These are phyloP conservation scores for Knufia petricola DNA, from an alignment of 2,329 filamentous ascomycete genomes.

Conservation along the genomic window DNA sequence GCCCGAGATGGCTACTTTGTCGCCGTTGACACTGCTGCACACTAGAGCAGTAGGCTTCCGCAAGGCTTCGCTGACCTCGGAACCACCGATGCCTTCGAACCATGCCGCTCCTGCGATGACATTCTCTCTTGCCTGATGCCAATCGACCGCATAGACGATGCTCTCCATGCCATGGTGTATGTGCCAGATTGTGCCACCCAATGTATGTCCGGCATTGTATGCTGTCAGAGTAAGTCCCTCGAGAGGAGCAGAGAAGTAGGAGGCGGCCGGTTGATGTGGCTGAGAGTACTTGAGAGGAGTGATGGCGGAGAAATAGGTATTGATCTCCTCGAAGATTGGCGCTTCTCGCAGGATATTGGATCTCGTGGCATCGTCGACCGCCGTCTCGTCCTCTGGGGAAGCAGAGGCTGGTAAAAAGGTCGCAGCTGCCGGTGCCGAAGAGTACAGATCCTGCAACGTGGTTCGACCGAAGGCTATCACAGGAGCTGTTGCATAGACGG, in stretches of 20 bases:
- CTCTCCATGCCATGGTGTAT: slow-evolving; percentile 95
- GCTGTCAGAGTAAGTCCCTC: slow-evolving; percentile 91
- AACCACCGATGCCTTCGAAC: slow-evolving; percentile 73
- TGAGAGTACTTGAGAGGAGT: slow-evolving; percentile 94
- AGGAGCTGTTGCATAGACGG: slow-evolving; percentile 86
- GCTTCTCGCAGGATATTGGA: slow-evolving; percentile 52
- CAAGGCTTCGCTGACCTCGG: slow-evolving; percentile 86
- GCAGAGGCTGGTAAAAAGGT: slow-evolving; percentile 59
- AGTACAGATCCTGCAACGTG: slow-evolving; percentile 82
- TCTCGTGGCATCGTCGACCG: slow-evolving; percentile 36
- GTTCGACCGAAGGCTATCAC: slow-evolving; percentile 89
- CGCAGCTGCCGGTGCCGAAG: slow-evolving; percentile 76
- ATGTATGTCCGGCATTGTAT: slow-evolving; percentile 90
- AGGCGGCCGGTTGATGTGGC: slow-evolving; percentile 79
- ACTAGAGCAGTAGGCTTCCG: slow-evolving; percentile 88
- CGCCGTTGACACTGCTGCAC: slow-evolving; percentile 76
- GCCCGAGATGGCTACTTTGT: slow-evolving; percentile 59
- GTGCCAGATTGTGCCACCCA: slow-evolving; percentile 97
- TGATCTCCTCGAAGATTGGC: slow-evolving; percentile 80
- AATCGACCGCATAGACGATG: slow-evolving; percentile 94
- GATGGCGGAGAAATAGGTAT: slow-evolving; percentile 80
- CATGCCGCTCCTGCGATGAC: slow-evolving; percentile 88
- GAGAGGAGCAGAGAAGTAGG: slow-evolving; percentile 77
- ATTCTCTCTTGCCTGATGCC: slow-evolving; percentile 96
- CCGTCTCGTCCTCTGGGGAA: slow-evolving; percentile 28